Percentiles rank a stretch among this genome's conserved stretches.
Conservation (phyloP, 2,329 filamentous ascomycete genomes). For the Dothistroma septosporum region DNA sequence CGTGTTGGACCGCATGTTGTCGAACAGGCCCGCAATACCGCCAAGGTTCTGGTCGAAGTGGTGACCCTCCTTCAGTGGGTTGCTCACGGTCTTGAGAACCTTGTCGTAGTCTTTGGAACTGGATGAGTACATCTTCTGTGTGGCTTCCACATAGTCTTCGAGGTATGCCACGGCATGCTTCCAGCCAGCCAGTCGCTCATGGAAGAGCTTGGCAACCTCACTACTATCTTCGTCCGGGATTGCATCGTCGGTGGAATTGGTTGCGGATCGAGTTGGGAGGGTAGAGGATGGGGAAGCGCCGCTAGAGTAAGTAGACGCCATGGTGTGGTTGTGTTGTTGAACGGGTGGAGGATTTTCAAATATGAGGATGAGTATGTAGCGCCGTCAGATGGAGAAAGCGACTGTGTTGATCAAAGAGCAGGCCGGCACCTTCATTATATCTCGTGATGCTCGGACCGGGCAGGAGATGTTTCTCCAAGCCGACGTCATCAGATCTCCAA, state of each 20-base stretch:
- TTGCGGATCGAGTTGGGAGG: constrained; percentile 33
- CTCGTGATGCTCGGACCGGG: background rate
- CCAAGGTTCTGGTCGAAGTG: constrained; percentile 91
- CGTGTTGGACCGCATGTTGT: constrained; percentile 89
- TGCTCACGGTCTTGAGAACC: constrained; percentile 84
- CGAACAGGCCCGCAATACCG: constrained; percentile 83
- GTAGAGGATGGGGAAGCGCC: constrained; percentile 16
- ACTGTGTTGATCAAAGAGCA: background rate
- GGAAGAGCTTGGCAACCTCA: constrained; percentile 60
- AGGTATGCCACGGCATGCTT: constrained; percentile 90
- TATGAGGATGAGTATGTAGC: background rate
- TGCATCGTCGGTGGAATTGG: constrained; percentile 42
- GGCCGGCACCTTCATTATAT: background rate
- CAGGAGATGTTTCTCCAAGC: background rate
- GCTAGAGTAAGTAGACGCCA: constrained; percentile 19
- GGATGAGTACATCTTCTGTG: constrained; percentile 78
- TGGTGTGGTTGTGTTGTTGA: background rate
- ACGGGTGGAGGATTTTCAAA: background rate
- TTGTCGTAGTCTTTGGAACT: constrained; percentile 95
- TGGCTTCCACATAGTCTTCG: constrained; percentile 80
- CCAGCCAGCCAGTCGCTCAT: constrained; percentile 88
- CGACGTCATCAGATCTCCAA: background rate
- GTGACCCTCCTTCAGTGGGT: constrained; percentile 80
- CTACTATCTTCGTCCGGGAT: constrained; percentile 48
- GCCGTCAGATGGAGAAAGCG: background rate